A percentile compares a stretch with the other conserved stretches of the same genome.
These are phyloP conservation scores for Claviceps lovelessii DNA, from an alignment of 2,329 filamentous ascomycete species.

Conservation along the genomic window DNA sequence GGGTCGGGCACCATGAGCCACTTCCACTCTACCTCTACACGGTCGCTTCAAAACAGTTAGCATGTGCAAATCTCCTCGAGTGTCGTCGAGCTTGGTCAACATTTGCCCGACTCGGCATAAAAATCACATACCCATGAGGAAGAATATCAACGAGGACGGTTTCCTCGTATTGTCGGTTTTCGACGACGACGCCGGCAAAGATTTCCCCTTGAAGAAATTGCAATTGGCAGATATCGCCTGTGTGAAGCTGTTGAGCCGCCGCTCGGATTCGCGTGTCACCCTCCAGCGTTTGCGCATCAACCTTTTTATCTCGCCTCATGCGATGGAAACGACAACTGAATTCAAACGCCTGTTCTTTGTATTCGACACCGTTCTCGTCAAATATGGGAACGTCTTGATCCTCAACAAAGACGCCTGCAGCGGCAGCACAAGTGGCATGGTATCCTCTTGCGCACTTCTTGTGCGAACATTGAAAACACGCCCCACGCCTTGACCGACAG, in stretches of 20 bases:
- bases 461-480: slow-evolving; percentile 90
- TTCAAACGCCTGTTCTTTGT: slow-evolving; percentile 81
- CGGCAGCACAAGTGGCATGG: slow-evolving; percentile 85
- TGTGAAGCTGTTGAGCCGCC: slow-evolving; percentile 52
- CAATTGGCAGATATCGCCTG: slow-evolving; percentile 70
- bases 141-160: slow-evolving; percentile 68
- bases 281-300: slow-evolving; percentile 55
- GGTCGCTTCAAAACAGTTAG: slow-evolving; percentile 44
- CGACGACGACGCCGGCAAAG: slow-evolving; percentile 75
- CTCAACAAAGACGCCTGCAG: slow-evolving; percentile 85
- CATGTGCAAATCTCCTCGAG: not conserved
- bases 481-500: slow-evolving; percentile 87
- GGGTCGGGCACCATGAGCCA: slow-evolving; percentile 63
- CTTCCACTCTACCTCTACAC: slow-evolving; percentile 70
- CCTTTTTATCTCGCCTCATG: slow-evolving; percentile 67
- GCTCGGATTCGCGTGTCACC: slow-evolving; percentile 52
- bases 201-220: slow-evolving; percentile 77
- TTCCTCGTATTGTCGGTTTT: slow-evolving; percentile 65
- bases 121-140: slow-evolving; percentile 59
- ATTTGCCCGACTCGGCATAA: not conserved
- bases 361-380: slow-evolving; percentile 80
- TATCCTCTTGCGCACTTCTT: slow-evolving; percentile 90
- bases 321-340: slow-evolving; percentile 92
- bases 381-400: slow-evolving; percentile 74
- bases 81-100: not conserved